Base-by-base conservation (phyloP, 805 yeast species). In the Ogataea salicorniae region DNA sequence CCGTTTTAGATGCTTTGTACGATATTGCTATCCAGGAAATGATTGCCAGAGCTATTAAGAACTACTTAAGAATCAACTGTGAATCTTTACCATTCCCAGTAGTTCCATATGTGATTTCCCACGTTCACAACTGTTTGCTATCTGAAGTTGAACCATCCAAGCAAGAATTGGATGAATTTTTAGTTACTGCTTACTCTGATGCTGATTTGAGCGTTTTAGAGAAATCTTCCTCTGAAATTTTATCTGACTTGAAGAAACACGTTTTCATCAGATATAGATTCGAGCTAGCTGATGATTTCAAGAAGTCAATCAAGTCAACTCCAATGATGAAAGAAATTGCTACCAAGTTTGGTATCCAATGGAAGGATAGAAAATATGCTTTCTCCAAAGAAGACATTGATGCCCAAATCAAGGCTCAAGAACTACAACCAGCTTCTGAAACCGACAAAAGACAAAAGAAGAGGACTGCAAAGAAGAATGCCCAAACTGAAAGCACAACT, bases 301-400 rank as follows among this genome's bases (percentile, higher is more conserved):
- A 54, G 13, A 57, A 65, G 1, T 53, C 61, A 16, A 50, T 76
- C 35, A 63, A 62, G 29, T 65, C 72, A 3, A 51, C 71, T 18
- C 80, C 77, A 44, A 53, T 66, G 34, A 71, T 88, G 58, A 81
- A 91, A 68, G 86, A 83, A 55, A 73, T 90, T 53, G 81, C 96
- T 11, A 58, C 72, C 46, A 85, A 87, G 67, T 79, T 83, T 56
- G 98, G 98, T 68, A 79, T 92, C 45, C 99, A 94, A 71, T 84
- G 96, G 87, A 68, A 72, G 50, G 72, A 77, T 11, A 75, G 68
- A 51, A 61, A 68, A 11, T 82, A 79, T 60, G 68, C 63, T 13
- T 79, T 80, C 63, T 72, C 79, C 34, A 61, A 62, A 40, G 80
- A 72, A 40, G 65, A 58, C 17, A 64, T 72, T 39, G 70, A 66